A percentile compares a stretch with the other conserved stretches of the same genome.
These are phyloP conservation scores for Rosa persica DNA, from an alignment of 306 rosid genomes.

Conservation along the genomic window DNA sequence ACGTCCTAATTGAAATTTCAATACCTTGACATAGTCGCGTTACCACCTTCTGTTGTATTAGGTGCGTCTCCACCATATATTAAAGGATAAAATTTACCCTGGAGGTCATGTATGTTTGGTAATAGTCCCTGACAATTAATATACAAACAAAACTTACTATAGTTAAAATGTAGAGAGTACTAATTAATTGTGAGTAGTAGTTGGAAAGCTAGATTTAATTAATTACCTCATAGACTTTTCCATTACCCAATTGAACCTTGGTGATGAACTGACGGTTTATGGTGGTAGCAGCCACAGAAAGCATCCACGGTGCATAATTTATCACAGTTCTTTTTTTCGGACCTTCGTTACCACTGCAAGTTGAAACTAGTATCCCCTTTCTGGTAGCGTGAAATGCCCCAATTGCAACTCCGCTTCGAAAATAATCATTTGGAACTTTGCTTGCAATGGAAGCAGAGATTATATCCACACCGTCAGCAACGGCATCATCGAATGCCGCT, in stretches of 20 bases:
- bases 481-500: neutral
- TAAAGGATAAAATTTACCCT: too few species aligned
- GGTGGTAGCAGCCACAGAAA: slow-evolving; percentile 17
- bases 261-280: slow-evolving; percentile 9
- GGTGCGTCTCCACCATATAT: too few species aligned
- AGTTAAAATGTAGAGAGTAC: too few species aligned
- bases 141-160: too few species aligned
- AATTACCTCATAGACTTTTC: slow-evolving; percentile 12
- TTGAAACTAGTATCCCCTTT: slow-evolving; percentile 1
- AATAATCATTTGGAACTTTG: neutral
- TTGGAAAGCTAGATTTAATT: too few species aligned
- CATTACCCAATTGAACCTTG: slow-evolving; percentile 7
- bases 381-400: slow-evolving; percentile 8
- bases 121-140: slow-evolving; percentile 41
- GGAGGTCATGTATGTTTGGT: slow-evolving; percentile 31
- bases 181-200: too few species aligned
- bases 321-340: neutral
- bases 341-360: slow-evolving; percentile 9
- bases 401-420: neutral
- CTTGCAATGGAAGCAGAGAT: neutral
- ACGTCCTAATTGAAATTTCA: too few species aligned
- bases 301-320: slow-evolving; percentile 10
- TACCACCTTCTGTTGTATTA: too few species aligned
- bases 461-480: neutral
- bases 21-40: too few species aligned